Evolutionary conservation across 2,329 filamentous ascomycete genomes (phyloP).

Genomic region (Blastomyces parvus): DNA sequence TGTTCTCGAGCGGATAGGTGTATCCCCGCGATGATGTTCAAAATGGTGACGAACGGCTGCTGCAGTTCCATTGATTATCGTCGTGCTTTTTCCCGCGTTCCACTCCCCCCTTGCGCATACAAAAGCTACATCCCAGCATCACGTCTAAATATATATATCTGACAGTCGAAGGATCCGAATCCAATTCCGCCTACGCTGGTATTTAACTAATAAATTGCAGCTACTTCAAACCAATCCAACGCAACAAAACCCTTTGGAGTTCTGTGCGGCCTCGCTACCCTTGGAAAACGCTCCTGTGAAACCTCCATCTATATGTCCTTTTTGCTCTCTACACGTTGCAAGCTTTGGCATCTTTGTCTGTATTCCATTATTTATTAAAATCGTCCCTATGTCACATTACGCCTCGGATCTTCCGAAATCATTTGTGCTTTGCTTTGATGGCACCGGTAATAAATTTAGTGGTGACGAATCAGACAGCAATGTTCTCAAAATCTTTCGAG

Average conservation of each 20-base stretch:
- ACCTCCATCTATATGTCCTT: background rate
- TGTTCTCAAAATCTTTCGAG: constrained; percentile 41
- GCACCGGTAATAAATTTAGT: constrained; percentile 24
- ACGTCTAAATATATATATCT: background rate
- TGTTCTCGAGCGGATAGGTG: background rate
- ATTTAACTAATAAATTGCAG: background rate
- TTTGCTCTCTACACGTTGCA: background rate
- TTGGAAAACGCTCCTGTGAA: background rate
- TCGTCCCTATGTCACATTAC: constrained; percentile 35
- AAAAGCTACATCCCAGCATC: background rate
- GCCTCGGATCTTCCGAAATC: constrained; percentile 37
- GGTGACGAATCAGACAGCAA: constrained; percentile 42
- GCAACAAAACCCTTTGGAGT: too few species aligned
- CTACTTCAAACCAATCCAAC: too few species aligned
- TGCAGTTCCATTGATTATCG: background rate
- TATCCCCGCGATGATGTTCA: too few species aligned
- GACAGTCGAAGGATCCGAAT: background rate
- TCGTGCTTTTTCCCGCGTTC: background rate
- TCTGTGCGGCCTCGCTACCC: too few species aligned
- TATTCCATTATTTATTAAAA: background rate
- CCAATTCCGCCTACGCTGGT: background rate
- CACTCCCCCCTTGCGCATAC: background rate
- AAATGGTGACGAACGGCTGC: background rate
- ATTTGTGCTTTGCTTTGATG: constrained; percentile 20
- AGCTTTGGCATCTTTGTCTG: background rate